Percentiles rank a stretch among this genome's conserved stretches.
phyloP scores from a whole-genome alignment of 169 alveolate genomes.

The Cyclospora cayetanensis region DNA sequence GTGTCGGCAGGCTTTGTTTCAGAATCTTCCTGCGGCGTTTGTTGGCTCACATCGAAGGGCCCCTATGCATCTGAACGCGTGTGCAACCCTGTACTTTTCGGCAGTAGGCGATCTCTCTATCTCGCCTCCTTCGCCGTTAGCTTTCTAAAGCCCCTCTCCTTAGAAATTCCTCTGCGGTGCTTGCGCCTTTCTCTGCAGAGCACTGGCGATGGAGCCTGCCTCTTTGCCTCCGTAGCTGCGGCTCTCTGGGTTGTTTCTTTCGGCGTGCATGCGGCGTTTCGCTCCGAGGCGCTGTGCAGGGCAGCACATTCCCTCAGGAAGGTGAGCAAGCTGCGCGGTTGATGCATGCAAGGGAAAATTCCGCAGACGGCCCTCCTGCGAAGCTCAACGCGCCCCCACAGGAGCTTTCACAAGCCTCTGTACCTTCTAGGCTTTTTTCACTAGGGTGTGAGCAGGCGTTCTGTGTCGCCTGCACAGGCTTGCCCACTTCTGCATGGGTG shows the following conservation, averaged over 20 bases:
- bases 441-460: background rate
- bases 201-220: constrained; percentile 55
- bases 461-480: no score
- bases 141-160: no score
- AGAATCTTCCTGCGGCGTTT: no score
- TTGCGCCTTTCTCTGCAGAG: constrained; percentile 24
- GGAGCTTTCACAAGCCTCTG: background rate
- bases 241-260: background rate
- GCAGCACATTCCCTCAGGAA: background rate
- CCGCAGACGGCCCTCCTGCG: background rate
- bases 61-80: no score
- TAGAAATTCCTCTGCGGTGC: no score
- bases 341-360: background rate
- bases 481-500: background rate
- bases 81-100: no score
- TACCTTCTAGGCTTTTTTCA: background rate
- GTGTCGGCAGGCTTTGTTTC: no score
- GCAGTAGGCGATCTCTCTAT: no score
- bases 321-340: background rate
- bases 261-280: background rate
- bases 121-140: no score
- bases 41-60: no score
- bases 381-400: background rate
- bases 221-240: constrained; percentile 41
- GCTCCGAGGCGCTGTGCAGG: background rate